These are phyloP conservation scores for Cercospora citrullina DNA, from an alignment of 2,329 filamentous ascomycete genomes.

Conservation along the genomic window DNA sequence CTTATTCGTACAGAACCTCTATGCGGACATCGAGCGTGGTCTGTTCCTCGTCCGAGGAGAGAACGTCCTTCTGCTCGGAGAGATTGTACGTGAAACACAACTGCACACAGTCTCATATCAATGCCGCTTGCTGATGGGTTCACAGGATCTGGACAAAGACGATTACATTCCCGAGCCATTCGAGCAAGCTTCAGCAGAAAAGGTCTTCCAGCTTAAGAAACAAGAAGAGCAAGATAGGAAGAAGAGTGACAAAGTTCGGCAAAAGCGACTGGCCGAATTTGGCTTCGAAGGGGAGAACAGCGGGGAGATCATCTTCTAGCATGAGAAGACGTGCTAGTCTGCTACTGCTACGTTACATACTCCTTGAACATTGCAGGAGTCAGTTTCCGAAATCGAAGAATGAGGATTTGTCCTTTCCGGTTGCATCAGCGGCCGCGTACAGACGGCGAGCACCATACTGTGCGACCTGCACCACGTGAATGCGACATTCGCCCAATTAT, in stretches of 20 bases:
- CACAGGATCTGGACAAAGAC: slow-evolving; percentile 83
- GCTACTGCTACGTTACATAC: slow-evolving; percentile 32
- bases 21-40: slow-evolving; percentile 81
- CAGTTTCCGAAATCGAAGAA: background rate
- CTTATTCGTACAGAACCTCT: slow-evolving; percentile 72
- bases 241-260: slow-evolving; percentile 68
- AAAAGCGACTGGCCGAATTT: slow-evolving; percentile 70
- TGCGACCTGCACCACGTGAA: background rate
- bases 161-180: slow-evolving; percentile 77
- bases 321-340: background rate
- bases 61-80: slow-evolving; percentile 92
- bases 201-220: slow-evolving; percentile 72
- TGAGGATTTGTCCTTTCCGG: background rate
- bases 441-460: background rate
- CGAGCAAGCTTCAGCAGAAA: slow-evolving; percentile 63
- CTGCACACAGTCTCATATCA: background rate
- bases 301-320: slow-evolving; percentile 69
- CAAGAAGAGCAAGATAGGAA: slow-evolving; percentile 69
- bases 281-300: slow-evolving; percentile 87
- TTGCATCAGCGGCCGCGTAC: background rate
- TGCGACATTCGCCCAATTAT: background rate
- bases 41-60: slow-evolving; percentile 92
- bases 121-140: slow-evolving; percentile 11
- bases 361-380: slow-evolving; percentile 41
- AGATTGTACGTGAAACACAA: slow-evolving; percentile 61